Evolutionary conservation across 73 alveolate genomes (phyloP).

Genomic region (Tetrahymena malaccensis): DNA sequence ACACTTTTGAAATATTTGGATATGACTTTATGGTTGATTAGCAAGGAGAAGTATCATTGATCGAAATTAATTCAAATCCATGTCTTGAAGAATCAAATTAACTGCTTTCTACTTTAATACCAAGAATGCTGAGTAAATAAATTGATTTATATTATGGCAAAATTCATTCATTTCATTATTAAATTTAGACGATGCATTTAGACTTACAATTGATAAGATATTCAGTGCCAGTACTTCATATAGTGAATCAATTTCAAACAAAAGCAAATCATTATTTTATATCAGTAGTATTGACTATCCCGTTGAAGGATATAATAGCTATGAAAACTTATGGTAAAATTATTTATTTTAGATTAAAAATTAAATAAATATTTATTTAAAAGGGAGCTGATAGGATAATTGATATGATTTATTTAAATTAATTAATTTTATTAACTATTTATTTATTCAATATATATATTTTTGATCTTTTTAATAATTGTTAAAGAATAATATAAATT

Average conservation of each 20-base stretch:
- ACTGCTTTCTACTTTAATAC: slow-evolving; percentile 15
- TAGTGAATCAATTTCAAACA: not conserved
- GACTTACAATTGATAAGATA: slow-evolving; percentile 37
- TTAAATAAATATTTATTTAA: not conserved
- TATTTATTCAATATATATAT: not conserved
- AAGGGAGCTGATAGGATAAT: not conserved
- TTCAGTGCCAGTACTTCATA: not conserved
- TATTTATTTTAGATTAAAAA: not conserved
- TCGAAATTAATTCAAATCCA: slow-evolving; percentile 38
- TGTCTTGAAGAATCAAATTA: slow-evolving; percentile 33
- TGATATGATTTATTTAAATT: not conserved
- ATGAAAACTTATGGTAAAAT: not conserved
- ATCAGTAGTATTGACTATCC: not conserved
- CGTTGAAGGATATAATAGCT: not conserved
- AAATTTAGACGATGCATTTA: slow-evolving; percentile 23
- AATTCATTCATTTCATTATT: too few species aligned
- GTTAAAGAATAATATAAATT: too few species aligned
- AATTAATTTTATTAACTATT: not conserved
- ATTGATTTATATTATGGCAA: too few species aligned
- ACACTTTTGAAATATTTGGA: slow-evolving; percentile 44
- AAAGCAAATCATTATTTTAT: not conserved
- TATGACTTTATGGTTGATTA: slow-evolving; percentile 41
- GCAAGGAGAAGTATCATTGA: slow-evolving; percentile 20
- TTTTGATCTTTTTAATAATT: too few species aligned
- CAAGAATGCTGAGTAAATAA: slow-evolving; percentile 18